Conservation (phyloP, 176 grass and related monocot genomes). For the Luzula sylvatica region DNA sequence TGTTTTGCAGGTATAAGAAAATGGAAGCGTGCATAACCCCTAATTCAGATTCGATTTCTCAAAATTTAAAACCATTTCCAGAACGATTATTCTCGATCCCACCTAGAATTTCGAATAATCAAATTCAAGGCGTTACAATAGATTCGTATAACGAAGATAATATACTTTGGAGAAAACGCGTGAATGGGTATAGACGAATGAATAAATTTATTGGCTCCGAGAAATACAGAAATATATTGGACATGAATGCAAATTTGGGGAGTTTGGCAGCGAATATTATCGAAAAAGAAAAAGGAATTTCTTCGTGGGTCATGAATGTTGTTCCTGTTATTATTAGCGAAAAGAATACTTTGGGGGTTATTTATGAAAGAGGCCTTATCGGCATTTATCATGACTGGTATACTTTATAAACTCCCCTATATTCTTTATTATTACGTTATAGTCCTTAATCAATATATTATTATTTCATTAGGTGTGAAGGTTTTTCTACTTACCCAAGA, state of each 20-base stretch:
- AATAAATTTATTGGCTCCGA: conserved; percentile 55
- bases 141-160: conserved; percentile 49
- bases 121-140: conserved; percentile 36
- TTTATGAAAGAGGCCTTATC: conserved; percentile 84
- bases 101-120: conserved; percentile 48
- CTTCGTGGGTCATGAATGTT: conserved; percentile 81
- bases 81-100: conserved; percentile 46
- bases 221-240: conserved; percentile 83
- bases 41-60: conserved; percentile 15
- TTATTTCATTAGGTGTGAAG: conserved; percentile 50
- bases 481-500: conserved; percentile 84
- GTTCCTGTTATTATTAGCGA: conserved; percentile 52
- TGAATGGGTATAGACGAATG: conserved; percentile 64
- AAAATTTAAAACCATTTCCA: conserved; percentile 46
- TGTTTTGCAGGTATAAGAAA: conserved; percentile 66
- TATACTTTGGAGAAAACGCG: conserved; percentile 65
- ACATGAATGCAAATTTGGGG: conserved; percentile 92
- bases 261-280: conserved; percentile 64
- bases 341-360: conserved; percentile 45
- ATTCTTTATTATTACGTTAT: background rate
- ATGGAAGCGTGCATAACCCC: conserved; percentile 63
- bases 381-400: conserved; percentile 96
- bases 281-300: conserved; percentile 15
- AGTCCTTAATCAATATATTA: conserved; percentile 5
- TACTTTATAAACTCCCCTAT: conserved; percentile 19